These are phyloP conservation scores for Athelia psychrophila DNA, from an alignment of 1,284 basidiomycete species.

Conservation along the genomic window DNA sequence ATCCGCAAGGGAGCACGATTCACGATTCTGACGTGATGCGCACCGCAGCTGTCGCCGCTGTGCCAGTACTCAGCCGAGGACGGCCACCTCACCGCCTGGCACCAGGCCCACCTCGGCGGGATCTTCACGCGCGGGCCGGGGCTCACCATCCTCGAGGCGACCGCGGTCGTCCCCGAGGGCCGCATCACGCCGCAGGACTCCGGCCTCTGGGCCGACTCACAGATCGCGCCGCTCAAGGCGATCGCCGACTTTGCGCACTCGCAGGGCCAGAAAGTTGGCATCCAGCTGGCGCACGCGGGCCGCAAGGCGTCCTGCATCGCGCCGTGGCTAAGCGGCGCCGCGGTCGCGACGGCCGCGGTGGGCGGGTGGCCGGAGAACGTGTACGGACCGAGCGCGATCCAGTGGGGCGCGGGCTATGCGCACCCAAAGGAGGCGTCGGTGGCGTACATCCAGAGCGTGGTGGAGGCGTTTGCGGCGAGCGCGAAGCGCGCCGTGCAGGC, in stretches of 20 bases:
- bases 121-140: constrained; percentile 49
- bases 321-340: constrained; percentile 49
- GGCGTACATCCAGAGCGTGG: constrained; percentile 44
- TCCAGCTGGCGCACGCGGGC: constrained; percentile 83
- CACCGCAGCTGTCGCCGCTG: constrained; percentile 48
- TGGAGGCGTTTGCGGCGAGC: constrained; percentile 43
- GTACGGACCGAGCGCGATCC: constrained; percentile 54
- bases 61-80: constrained; percentile 65
- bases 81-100: constrained; percentile 50
- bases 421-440: constrained; percentile 49
- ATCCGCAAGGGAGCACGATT: neutral
- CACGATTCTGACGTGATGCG: neutral
- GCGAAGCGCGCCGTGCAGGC: constrained; percentile 41
- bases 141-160: constrained; percentile 57
- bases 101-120: constrained; percentile 39
- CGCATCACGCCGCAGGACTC: constrained; percentile 45
- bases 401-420: constrained; percentile 49
- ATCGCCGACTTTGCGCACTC: constrained; percentile 78
- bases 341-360: constrained; percentile 40
- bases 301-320: constrained; percentile 63
- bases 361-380: constrained; percentile 73
- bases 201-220: constrained; percentile 78
- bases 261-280: constrained; percentile 66
- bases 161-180: constrained; percentile 60
- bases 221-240: constrained; percentile 63